phyloP scores from a whole-genome alignment of 768 basidiomycete genomes.

The Paxillus involutus region DNA sequence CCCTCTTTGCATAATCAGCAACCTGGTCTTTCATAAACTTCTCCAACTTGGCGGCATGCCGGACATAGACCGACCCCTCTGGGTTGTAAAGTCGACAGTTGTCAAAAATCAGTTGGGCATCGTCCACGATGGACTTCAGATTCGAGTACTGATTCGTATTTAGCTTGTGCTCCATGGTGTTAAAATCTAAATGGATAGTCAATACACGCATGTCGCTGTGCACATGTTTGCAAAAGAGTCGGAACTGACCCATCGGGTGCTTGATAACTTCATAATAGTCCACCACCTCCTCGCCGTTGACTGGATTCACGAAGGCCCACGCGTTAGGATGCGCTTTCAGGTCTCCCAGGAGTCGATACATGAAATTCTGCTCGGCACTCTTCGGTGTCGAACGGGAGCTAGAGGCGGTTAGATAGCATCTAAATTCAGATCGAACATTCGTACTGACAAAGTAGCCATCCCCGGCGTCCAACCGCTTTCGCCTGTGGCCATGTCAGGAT shows the following conservation, averaged over 20 bases:
- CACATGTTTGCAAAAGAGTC: neutral
- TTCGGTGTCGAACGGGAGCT: conserved; percentile 42
- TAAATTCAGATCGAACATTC: neutral
- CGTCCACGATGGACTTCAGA: conserved; percentile 73
- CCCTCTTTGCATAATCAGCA: conserved; percentile 24
- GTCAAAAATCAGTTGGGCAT: conserved; percentile 82
- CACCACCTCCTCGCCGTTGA: conserved; percentile 72
- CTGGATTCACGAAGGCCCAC: conserved; percentile 88
- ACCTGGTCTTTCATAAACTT: conserved; percentile 65
- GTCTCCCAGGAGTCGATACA: conserved; percentile 79
- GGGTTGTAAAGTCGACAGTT: conserved; percentile 91
- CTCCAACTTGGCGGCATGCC: conserved; percentile 84
- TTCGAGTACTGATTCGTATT: conserved; percentile 79
- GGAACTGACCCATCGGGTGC: conserved; percentile 83
- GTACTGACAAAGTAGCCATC: conserved; percentile 68
- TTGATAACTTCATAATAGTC: conserved; percentile 92
- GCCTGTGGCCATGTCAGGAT: conserved; percentile 40
- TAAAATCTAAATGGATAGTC: conserved; percentile 57
- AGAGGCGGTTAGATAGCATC: conserved; percentile 14
- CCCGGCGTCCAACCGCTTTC: conserved; percentile 93
- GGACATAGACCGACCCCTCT: conserved; percentile 74
- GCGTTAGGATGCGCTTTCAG: conserved; percentile 74
- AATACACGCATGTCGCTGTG: neutral
- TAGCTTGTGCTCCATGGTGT: conserved; percentile 88
- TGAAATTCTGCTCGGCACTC: conserved; percentile 60